Conservation (phyloP, 805 yeast genomes). For the Lipomyces mesembrius region DNA sequence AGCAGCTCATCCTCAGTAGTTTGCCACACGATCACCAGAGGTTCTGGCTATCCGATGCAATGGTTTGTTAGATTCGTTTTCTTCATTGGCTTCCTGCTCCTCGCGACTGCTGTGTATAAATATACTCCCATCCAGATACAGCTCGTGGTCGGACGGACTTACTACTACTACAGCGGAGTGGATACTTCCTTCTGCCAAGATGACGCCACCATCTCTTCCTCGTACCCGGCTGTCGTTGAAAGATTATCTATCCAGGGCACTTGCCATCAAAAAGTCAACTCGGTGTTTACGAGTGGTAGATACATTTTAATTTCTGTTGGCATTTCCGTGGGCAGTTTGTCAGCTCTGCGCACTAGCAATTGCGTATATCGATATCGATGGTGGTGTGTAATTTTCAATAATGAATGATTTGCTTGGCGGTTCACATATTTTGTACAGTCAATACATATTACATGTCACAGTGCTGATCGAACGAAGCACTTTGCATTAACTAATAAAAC, state of each 20-base stretch:
- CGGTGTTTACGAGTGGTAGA: no score
- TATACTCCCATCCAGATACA: constrained; percentile 7
- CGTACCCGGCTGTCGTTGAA: not conserved
- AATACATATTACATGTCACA: not conserved
- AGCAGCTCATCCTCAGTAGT: constrained; percentile 11
- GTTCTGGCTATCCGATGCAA: not conserved
- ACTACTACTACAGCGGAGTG: constrained; percentile 13
- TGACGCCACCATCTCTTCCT: not conserved
- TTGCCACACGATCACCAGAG: not conserved
- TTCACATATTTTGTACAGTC: not conserved
- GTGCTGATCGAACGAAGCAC: not conserved
- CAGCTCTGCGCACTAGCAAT: no score
- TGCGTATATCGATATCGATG: no score
- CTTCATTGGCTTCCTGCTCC: constrained; percentile 8
- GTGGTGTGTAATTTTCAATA: not conserved
- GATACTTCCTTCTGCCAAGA: not conserved
- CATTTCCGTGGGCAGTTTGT: no score
- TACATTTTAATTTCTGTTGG: no score
- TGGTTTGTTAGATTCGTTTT: constrained; percentile 7
- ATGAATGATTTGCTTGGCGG: not conserved
- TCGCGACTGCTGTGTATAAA: constrained; percentile 1
- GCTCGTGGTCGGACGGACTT: not conserved
- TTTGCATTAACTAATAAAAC: not conserved
- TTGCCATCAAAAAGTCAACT: no score
- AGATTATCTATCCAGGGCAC: no score